These are phyloP conservation scores for Massarina eburnea DNA, from an alignment of 2,329 filamentous ascomycete species.

Conservation along the genomic window DNA sequence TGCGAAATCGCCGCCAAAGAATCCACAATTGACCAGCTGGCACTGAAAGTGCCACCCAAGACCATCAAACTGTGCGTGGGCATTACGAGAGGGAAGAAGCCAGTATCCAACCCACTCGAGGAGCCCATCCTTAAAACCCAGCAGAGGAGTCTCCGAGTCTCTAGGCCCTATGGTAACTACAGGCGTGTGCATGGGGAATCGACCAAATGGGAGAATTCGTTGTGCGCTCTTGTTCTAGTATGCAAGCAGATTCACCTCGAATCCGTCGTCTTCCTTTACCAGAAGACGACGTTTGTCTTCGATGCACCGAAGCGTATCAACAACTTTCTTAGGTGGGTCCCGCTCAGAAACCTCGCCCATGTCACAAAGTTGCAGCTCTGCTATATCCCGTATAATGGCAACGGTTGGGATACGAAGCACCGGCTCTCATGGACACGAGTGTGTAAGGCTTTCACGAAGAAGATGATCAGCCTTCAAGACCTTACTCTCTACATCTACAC, in stretches of 20 bases:
- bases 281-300: conserved; percentile 32
- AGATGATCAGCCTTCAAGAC: conserved; percentile 20
- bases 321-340: conserved; percentile 27
- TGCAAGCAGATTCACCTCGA: conserved; percentile 34
- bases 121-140: neutral
- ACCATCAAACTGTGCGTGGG: conserved; percentile 18
- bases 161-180: conserved; percentile 20
- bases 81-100: neutral
- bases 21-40: conserved; percentile 8
- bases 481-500: conserved; percentile 25
- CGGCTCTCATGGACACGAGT: conserved; percentile 20
- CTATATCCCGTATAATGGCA: conserved; percentile 30
- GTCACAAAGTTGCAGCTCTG: conserved; percentile 34
- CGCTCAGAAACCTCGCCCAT: conserved; percentile 15
- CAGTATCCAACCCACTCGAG: neutral
- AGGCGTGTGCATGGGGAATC: conserved; percentile 16
- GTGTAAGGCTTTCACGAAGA: conserved; percentile 23
- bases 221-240: conserved; percentile 30
- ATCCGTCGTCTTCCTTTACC: conserved; percentile 29
- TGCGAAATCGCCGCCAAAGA: conserved; percentile 28
- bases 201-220: conserved; percentile 31
- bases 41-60: conserved; percentile 1
- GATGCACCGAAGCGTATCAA: conserved; percentile 25
- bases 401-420: conserved; percentile 20
- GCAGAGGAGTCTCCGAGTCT: conserved; percentile 16